Evolutionary conservation across 1,284 basidiomycete species (phyloP).

Genomic region (Golubevia sp.): DNA sequence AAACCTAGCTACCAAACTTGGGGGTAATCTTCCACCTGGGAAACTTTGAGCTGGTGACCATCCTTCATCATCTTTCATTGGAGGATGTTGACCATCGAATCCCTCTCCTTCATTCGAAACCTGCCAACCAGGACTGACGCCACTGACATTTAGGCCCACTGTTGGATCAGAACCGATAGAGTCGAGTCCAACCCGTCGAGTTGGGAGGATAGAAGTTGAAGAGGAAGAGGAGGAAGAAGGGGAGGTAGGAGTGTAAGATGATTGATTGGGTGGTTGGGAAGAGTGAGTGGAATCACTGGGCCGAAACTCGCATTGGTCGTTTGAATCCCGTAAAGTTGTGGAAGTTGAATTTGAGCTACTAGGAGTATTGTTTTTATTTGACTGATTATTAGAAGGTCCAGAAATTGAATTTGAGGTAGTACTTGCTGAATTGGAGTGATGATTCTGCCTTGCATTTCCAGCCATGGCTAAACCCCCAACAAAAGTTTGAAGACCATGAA

Average conservation of each 20-base stretch:
- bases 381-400: too few species aligned
- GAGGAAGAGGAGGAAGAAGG: too few species aligned
- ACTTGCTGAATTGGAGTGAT: not conserved
- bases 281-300: too few species aligned
- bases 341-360: too few species aligned
- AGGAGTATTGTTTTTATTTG: too few species aligned
- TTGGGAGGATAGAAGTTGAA: not conserved
- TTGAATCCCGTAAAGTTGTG: too few species aligned
- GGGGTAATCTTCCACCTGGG: not conserved
- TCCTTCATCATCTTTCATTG: not conserved
- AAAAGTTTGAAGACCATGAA: constrained; percentile 36
- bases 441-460: not conserved
- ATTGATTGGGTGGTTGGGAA: too few species aligned
- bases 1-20: not conserved
- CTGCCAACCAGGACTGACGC: constrained; percentile 40
- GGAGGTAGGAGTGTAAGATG: too few species aligned
- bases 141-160: constrained; percentile 6
- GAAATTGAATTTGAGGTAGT: not conserved
- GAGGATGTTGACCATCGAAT: not conserved
- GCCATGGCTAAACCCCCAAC: constrained; percentile 36
- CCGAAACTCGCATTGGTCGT: too few species aligned
- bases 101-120: constrained; percentile 6
- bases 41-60: not conserved
- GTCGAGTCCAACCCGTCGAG: not conserved
- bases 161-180: not conserved